A percentile compares a stretch with the other conserved stretches of the same genome.
Evolutionary conservation across 768 basidiomycete genomes (phyloP).

Genomic region (Peribolospora kevripleyi): DNA sequence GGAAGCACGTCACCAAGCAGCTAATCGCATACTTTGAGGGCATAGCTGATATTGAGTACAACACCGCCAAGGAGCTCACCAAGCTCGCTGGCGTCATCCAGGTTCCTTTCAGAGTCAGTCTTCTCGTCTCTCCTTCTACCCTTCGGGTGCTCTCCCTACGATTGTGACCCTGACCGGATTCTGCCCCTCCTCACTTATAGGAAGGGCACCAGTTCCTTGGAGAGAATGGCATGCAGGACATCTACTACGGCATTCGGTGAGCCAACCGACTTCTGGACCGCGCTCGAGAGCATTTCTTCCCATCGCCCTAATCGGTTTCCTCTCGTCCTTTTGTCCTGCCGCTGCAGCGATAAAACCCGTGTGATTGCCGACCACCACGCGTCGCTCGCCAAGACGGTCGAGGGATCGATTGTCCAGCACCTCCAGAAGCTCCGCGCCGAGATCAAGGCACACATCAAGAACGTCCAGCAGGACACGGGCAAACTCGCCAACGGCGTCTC

Average conservation of each 20-base stretch:
- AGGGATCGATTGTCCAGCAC: conserved; percentile 91
- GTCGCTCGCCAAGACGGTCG: conserved; percentile 83
- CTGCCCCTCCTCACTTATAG: background rate
- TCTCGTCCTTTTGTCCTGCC: background rate
- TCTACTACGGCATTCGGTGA: conserved; percentile 53
- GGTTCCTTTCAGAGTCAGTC: conserved; percentile 45
- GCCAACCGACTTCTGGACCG: background rate
- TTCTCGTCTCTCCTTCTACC: background rate
- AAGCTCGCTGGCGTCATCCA: conserved; percentile 90
- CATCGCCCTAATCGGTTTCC: background rate
- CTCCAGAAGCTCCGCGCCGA: conserved; percentile 81
- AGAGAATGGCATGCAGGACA: conserved; percentile 71
- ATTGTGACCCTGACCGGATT: background rate
- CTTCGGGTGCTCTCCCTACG: background rate
- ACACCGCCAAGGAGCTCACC: conserved; percentile 72
- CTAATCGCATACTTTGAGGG: conserved; percentile 66
- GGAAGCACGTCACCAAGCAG: conserved; percentile 94
- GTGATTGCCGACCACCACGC: conserved; percentile 86
- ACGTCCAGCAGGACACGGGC: conserved; percentile 17
- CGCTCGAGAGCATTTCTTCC: background rate
- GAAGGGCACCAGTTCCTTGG: conserved; percentile 79
- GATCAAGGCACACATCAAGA: conserved; percentile 88
- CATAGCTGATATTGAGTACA: conserved; percentile 75
- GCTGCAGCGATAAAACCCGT: conserved; percentile 56
- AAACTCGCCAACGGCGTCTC: conserved; percentile 40